A percentile compares a stretch with the other conserved stretches of the same genome.
Conservation (phyloP, 192 early-diverging fungal genomes). For the Umbelopsis ramanniana region DNA sequence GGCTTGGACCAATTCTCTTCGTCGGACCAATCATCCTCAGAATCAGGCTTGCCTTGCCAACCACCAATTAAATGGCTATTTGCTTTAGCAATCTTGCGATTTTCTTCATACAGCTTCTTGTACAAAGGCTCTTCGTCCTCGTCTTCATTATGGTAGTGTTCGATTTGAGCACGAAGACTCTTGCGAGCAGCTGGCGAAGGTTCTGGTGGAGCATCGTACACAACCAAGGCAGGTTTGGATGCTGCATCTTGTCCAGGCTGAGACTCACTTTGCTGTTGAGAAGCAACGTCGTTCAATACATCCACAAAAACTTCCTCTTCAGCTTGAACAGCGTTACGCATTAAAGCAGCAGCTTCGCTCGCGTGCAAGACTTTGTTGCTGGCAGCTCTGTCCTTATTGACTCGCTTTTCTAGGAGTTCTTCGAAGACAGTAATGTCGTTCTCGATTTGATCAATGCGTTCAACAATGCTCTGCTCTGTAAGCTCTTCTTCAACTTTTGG, state of each 20-base stretch:
- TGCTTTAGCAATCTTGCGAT: slow-evolving; percentile 29
- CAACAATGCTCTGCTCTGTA: slow-evolving; percentile 41
- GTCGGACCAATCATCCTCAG: slow-evolving; percentile 34
- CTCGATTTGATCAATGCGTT: slow-evolving; percentile 45
- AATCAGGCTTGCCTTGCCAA: slow-evolving; percentile 20
- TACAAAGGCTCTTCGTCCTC: slow-evolving; percentile 41
- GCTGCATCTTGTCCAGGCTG: not conserved
- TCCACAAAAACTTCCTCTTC: slow-evolving; percentile 25
- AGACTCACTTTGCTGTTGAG: not conserved
- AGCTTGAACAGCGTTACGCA: slow-evolving; percentile 18
- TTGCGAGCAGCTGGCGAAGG: slow-evolving; percentile 20
- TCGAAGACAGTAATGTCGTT: slow-evolving; percentile 41
- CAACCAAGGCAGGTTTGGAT: not conserved
- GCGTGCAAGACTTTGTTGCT: slow-evolving; percentile 8
- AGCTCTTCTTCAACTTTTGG: not conserved
- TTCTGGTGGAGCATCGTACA: slow-evolving; percentile 10
- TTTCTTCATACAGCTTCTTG: slow-evolving; percentile 38
- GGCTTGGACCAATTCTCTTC: slow-evolving; percentile 37
- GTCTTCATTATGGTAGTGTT: slow-evolving; percentile 38
- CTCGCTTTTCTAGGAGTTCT: slow-evolving; percentile 30
- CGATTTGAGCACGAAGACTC: slow-evolving; percentile 25
- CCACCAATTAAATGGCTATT: slow-evolving; percentile 17
- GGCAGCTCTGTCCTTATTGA: slow-evolving; percentile 14
- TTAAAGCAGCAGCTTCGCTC: not conserved
- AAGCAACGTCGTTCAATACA: slow-evolving; percentile 10